Percentiles rank a stretch among this genome's conserved stretches.
Evolutionary conservation across 1,139 yeast genomes (phyloP).

Genomic region (Arxiozyma telluris): DNA sequence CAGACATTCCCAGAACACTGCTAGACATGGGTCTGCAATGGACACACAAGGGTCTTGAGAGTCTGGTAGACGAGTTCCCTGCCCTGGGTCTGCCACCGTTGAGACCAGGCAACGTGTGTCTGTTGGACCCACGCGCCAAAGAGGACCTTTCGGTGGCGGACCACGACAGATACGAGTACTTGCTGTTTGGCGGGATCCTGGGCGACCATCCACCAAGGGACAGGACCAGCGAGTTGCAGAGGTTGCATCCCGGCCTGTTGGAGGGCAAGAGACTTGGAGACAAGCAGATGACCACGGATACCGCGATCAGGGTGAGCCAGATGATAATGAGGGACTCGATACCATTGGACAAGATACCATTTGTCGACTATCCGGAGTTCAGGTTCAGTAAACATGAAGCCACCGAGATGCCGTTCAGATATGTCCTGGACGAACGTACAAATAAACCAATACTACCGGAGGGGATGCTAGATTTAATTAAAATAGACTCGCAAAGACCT

Average conservation of each 20-base stretch:
- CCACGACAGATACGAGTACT: constrained; percentile 58
- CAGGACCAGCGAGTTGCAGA: constrained; percentile 80
- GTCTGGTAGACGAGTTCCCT: constrained; percentile 31
- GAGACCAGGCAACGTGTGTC: constrained; percentile 50
- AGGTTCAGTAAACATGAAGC: constrained; percentile 81
- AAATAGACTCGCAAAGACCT: constrained; percentile 71
- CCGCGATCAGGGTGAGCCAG: constrained; percentile 89
- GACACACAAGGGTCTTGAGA: constrained; percentile 67
- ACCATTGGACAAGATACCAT: constrained; percentile 61
- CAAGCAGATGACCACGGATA: constrained; percentile 94
- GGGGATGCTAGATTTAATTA: constrained; percentile 84
- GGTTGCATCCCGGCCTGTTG: constrained; percentile 55
- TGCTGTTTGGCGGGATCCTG: constrained; percentile 90
- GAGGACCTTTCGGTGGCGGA: constrained; percentile 68
- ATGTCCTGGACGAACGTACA: constrained; percentile 42
- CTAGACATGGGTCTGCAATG: constrained; percentile 62
- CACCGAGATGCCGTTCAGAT: constrained; percentile 96
- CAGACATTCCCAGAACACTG: constrained; percentile 58
- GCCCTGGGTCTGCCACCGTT: constrained; percentile 21
- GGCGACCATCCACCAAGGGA: constrained; percentile 97
- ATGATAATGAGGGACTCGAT: constrained; percentile 51
- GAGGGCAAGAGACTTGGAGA: constrained; percentile 78
- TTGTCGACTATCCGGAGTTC: constrained; percentile 90
- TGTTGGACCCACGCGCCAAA: constrained; percentile 81
- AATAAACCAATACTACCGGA: constrained; percentile 77